Base-by-base conservation (phyloP, 2,329 filamentous ascomycete genomes). In the Orbilia blumenaviensis region DNA sequence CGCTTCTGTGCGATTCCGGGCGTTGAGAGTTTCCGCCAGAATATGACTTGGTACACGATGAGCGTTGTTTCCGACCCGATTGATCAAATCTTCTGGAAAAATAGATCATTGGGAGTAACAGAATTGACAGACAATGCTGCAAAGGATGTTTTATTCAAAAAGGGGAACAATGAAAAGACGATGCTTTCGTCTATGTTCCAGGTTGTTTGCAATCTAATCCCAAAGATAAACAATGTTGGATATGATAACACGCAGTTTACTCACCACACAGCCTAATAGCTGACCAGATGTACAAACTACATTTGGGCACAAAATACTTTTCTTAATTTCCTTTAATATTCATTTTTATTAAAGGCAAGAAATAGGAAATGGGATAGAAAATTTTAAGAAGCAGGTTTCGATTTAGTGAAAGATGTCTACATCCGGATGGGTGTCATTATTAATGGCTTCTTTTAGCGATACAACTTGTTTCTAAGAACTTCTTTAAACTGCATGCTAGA, bases 141-240 rank as follows among this genome's bases (percentile, higher is more conserved):
- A 29, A 76, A 66, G 32, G 64, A 76, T 32, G 6, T 69, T 25
- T 54, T 76, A 32, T 58, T 69, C 38, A 60, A 64, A 16, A 46
- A 52, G n/a, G 41, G 48, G 58, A 54, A 14, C 10, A 21, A 76
- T 41, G 50, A 46, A 0, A 41, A 36, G 56, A 76, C 64, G 6
- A 76, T 61, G 27, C 21, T 76, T 21, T 21, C 68, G 16, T 58
- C 64, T n/a, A 67, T 69, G 58, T 52, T 69, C 23, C 38, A 56
- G 12, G 64, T 69, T 29, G 64, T 76, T 46, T 66, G 58, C 58
- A 64, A 69, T 46, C 36, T 76, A 16, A 29, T 76, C 44, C 44
- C 64, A 14, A 76, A 69, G 50, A 76, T 76, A 41, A 69, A 76
- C 29, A 76, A 76, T 32, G 64, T 76, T 34, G 72, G 72, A 16